phyloP scores from a whole-genome alignment of 441 rosid species.

The Eutrema salsugineum region DNA sequence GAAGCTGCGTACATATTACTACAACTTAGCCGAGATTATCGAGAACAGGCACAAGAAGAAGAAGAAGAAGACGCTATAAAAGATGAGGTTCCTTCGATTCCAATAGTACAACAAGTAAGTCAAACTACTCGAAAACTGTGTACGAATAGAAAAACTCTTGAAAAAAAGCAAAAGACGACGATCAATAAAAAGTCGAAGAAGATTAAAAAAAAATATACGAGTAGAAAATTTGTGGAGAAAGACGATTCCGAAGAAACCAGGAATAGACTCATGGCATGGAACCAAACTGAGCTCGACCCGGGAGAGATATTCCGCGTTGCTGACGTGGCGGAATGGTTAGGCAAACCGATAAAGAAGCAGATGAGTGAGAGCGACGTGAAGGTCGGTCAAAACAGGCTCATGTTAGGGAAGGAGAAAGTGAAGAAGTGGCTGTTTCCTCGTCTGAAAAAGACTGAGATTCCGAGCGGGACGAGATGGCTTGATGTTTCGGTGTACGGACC shows the following conservation, averaged over 20 bases:
- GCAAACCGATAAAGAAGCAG: slow-evolving; percentile 11
- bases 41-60: background rate
- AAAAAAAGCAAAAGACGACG: background rate
- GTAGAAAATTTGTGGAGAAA: too few relatives aligned
- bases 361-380: slow-evolving; percentile 4
- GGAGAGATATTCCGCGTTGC: background rate
- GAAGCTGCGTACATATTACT: background rate
- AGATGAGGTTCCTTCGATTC: background rate
- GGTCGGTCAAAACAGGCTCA: background rate
- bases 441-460: background rate
- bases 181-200: background rate
- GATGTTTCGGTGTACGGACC: slow-evolving; percentile 11
- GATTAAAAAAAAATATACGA: too few relatives aligned
- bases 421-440: background rate
- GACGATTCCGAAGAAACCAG: background rate
- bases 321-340: background rate
- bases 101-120: background rate
- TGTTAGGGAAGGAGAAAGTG: slow-evolving; percentile 2
- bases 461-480: background rate
- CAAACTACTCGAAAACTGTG: background rate
- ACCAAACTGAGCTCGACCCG: background rate
- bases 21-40: background rate
- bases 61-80: background rate
- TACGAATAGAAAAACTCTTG: background rate
- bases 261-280: background rate